A percentile compares a stretch with the other conserved stretches of the same genome.
These are phyloP conservation scores for Curvularia spicifera DNA, from an alignment of 2,329 filamentous ascomycete species.

Conservation along the genomic window DNA sequence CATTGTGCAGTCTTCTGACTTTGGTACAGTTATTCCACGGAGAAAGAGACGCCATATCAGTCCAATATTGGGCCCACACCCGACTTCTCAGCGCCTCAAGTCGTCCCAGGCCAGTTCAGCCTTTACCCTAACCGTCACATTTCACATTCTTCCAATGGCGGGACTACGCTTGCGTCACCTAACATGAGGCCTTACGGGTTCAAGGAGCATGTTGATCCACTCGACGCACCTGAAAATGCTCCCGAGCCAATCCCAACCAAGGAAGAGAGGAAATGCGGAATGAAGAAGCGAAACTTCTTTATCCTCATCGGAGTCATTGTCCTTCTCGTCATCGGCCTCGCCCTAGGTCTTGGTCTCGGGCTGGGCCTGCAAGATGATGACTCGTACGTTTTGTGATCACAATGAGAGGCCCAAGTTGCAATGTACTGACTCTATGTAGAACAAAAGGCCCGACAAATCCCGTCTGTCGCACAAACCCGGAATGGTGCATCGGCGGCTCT, in stretches of 20 bases:
- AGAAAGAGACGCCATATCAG: constrained; percentile 27
- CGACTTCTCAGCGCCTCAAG: constrained; percentile 33
- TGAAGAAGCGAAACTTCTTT: constrained; percentile 34
- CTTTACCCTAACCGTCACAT: constrained; percentile 23
- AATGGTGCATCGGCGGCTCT: constrained; percentile 50
- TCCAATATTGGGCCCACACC: constrained; percentile 20
- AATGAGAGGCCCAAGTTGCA: neutral
- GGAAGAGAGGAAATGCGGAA: constrained; percentile 32
- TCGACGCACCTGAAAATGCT: constrained; percentile 19
- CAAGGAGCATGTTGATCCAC: constrained; percentile 34
- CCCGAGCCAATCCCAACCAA: constrained; percentile 28
- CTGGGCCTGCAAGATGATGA: constrained; percentile 38
- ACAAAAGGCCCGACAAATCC: constrained; percentile 22
- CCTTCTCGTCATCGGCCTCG: constrained; percentile 42
- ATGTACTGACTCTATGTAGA: constrained; percentile 10
- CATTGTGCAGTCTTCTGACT: constrained; percentile 11
- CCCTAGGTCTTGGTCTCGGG: constrained; percentile 48
- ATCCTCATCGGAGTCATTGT: constrained; percentile 34
- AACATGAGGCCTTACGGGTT: constrained; percentile 30
- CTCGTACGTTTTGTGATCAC: constrained; percentile 16
- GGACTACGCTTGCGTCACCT: constrained; percentile 25
- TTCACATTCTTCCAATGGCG: constrained; percentile 28
- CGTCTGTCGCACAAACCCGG: constrained; percentile 35
- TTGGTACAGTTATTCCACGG: constrained; percentile 25
- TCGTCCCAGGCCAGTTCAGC: constrained; percentile 28